phyloP scores from a whole-genome alignment of 2,329 filamentous ascomycete genomes.

The Aspergillus udagawae region DNA sequence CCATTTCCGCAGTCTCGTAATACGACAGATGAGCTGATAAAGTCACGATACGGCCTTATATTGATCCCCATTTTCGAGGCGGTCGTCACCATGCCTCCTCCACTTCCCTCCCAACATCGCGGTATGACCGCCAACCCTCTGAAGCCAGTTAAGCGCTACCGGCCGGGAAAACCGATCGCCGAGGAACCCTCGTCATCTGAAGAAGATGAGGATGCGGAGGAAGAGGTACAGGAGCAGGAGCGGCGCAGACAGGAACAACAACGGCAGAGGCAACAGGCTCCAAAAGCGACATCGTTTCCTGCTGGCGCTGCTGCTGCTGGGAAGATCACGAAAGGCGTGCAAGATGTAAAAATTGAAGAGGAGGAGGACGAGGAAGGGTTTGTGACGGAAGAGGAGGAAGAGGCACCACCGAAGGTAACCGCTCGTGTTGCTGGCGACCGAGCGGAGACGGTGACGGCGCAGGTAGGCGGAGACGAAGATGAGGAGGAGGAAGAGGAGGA shows the following conservation, averaged over 20 bases:
- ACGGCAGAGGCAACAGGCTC: slow-evolving; percentile 42
- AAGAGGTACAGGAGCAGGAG: slow-evolving; percentile 53
- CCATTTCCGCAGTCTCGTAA: neutral
- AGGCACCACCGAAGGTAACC: slow-evolving; percentile 14
- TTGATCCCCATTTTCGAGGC: neutral
- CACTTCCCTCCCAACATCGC: slow-evolving; percentile 39
- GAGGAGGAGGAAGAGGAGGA: slow-evolving; percentile 17
- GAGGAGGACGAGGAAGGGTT: slow-evolving; percentile 56
- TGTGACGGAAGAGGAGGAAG: slow-evolving; percentile 52
- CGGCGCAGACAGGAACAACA: slow-evolving; percentile 32
- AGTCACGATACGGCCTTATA: neutral
- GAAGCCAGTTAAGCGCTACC: slow-evolving; percentile 69
- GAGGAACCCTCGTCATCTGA: slow-evolving; percentile 47
- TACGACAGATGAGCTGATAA: neutral
- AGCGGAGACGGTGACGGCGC: slow-evolving; percentile 11
- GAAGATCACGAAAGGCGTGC: slow-evolving; percentile 29
- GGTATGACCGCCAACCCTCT: slow-evolving; percentile 92
- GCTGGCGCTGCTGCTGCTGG: slow-evolving; percentile 26
- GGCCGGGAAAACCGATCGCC: slow-evolving; percentile 70
- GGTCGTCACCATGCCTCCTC: slow-evolving; percentile 37
- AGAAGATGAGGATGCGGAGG: slow-evolving; percentile 50
- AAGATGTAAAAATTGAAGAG: slow-evolving; percentile 34
- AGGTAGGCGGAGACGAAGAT: slow-evolving; percentile 9
- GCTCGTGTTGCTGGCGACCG: slow-evolving; percentile 12
- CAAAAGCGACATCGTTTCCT: slow-evolving; percentile 39